Base-by-base conservation (phyloP, 768 basidiomycete genomes). In the Boletus pseudo-olivaceus region DNA sequence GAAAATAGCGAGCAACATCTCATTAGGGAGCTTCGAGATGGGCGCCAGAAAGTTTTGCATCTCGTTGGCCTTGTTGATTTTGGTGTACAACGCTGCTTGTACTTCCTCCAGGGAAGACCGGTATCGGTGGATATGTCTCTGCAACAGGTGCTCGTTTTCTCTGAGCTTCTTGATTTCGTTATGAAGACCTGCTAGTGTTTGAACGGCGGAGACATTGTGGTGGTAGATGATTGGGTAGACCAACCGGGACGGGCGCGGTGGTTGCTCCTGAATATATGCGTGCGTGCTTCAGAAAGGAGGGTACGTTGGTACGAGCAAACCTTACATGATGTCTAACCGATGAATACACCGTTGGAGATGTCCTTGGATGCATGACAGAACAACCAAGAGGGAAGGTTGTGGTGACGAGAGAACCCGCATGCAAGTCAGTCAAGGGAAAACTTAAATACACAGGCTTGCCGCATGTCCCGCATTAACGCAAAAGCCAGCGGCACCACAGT, bases 41-140 rank as follows among this genome's bases (percentile, higher is more conserved):
- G 68, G 60, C 5, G 67, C 70, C 12, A 69, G 48, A 17, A 58
- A 63, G 55, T 65, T 69, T 20, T 67, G 65, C 56, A 71, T 54
- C 49, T 69, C 67, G 46, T 62, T 69, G 11, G 65, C 67, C 39
- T 58, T 68, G 49, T 60, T 61, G 37, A 61, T 57, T 30, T 55
- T 60, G 43, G 45, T 14, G 34, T 60, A 58, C 26, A 69, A 10
- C 14, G 30, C 10, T 1, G 51, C 20, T 15, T 67, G 64, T 35
- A 67, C 37, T 3, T 53, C 32, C 7, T 62, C 55, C 19, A 68
- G 62, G 23, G 32, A 53, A 33, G 55, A 32, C 27, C 35, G 64
- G 30, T 30, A 53, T 2, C 37, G 48, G 5, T 62, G 48, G 26
- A 67, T 64, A 30, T 62, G 47, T 27, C 37, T 42, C 35, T 68